Evolutionary conservation across 148 eudicot species (phyloP), one percentile per base, ranked within the genome.

Genomic region (Silene conica): DNA sequence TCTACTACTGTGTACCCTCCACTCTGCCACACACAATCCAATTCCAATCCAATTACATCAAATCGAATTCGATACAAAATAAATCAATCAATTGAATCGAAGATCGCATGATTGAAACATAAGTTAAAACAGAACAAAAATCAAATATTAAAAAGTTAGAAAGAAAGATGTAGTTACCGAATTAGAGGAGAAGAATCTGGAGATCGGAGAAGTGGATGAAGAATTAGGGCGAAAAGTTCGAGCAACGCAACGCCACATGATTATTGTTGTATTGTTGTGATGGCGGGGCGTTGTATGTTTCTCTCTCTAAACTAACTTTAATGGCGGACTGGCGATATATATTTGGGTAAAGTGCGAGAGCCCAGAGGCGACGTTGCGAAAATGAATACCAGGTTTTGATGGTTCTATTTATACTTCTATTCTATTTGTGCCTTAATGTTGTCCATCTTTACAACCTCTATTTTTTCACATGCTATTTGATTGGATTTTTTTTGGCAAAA

Each of bases 191-290:
- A 89, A 89, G 67, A 83, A 83, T 81, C 98, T 83, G 72, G 79
- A 81, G 80, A 82, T 72, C 72, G 87, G 86, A 55, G 83, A 70
- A 20, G 81, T 5, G 6, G 67, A 64, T 5, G 76, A 19, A 25
- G 82, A 73, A 31, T 46, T 76, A 19, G 80, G 26, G 21, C 90
- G 85, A 54, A 93, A 77, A 74, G 89, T 82, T 46, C 92, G 95
- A n/a, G 86, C 79, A 25, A 85, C 85, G 73, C 88, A 87, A 63
- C 98, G 89, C 98, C 98, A 93, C 98, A 93, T 93, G 43, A 38
- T 38, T 38, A 38, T 38, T 38, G 43, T 38, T 38, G 43, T 38
- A 38, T 38, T 38, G 43, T 38, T 38, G 43, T 38, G 31, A 59
- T 15, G 7, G 5, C 3, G 18, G 6, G 1, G 13, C 6, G 56